phyloP scores from a whole-genome alignment of 306 rosid species.

The Malus domestica region ASM211411v1 NC_041802.1:24756001-24756500 shows the following conservation, averaged over 20 bases:
- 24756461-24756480: constrained; percentile 34
- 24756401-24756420: neutral
- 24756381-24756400: neutral
- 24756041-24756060: too few species aligned
- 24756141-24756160: constrained; percentile 67
- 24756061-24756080: too few species aligned
- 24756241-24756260: constrained; percentile 45
- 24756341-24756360: neutral
- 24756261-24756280: constrained; percentile 53
- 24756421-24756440: neutral
- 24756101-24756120: too few species aligned
- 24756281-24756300: constrained; percentile 42
- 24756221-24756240: constrained; percentile 35
- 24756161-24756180: constrained; percentile 59
- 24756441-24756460: neutral
- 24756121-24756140: constrained; percentile 32
- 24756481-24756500: constrained; percentile 15
- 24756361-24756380: neutral
- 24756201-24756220: constrained; percentile 22
- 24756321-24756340: neutral
- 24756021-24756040: too few species aligned
- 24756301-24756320: constrained; percentile 38
- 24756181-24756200: constrained; percentile 37
- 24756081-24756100: too few species aligned
- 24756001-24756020: neutral